Conservation (phyloP, 257 asterid species). For the Ocimum tenuiflorum region DNA sequence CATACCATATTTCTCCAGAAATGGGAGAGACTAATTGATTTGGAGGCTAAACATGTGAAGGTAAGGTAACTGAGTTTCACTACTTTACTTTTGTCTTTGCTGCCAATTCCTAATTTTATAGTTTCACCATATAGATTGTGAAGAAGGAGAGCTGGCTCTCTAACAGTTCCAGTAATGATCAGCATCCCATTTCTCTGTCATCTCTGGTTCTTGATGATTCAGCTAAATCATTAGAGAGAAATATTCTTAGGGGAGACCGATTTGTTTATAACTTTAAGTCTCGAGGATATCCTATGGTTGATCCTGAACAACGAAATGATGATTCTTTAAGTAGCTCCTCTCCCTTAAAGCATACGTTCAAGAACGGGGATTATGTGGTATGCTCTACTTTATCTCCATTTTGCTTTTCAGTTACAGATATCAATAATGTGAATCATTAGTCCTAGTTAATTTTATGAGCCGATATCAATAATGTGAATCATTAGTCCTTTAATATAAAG, state of each 20-base stretch:
- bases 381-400: constrained; percentile 15
- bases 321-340: constrained; percentile 34
- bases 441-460: neutral
- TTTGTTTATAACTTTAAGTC: constrained; percentile 61
- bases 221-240: constrained; percentile 30
- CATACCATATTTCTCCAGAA: constrained; percentile 65
- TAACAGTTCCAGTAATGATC: constrained; percentile 38
- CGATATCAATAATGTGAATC: too few species aligned
- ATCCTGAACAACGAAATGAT: constrained; percentile 24
- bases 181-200: constrained; percentile 34
- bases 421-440: too few species aligned
- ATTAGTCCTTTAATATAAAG: too few species aligned
- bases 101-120: constrained; percentile 2
- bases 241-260: constrained; percentile 31
- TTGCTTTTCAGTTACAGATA: constrained; percentile 2
- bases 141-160: constrained; percentile 62
- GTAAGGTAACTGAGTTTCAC: constrained; percentile 32
- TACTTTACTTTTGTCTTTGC: constrained; percentile 1
- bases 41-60: constrained; percentile 84
- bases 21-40: constrained; percentile 88
- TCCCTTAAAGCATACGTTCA: constrained; percentile 40
- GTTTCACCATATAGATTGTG: constrained; percentile 38
- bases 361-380: constrained; percentile 91
- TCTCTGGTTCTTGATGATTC: constrained; percentile 62
- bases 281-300: constrained; percentile 30